phyloP scores from a whole-genome alignment of 805 yeast species.

The Saccharomycopsis javanensis region DNA sequence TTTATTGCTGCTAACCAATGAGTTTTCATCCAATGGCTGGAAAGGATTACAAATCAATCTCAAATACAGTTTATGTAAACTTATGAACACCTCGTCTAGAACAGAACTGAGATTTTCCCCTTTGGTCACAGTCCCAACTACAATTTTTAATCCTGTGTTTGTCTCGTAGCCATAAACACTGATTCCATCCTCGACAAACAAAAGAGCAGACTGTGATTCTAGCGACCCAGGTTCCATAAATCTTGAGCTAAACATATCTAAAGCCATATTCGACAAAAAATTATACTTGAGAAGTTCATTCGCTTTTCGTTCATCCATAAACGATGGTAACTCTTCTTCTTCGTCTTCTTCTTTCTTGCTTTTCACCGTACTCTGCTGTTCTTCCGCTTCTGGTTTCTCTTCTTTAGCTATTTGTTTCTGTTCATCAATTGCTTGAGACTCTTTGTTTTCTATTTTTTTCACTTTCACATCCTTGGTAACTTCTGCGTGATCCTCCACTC shows the following conservation, averaged over 20 bases:
- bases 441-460: too few species aligned
- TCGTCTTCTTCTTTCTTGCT: slow-evolving; percentile 17
- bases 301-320: slow-evolving; percentile 26
- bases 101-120: slow-evolving; percentile 22
- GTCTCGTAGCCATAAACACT: slow-evolving; percentile 62
- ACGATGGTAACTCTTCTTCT: slow-evolving; percentile 14
- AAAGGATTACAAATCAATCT: slow-evolving; percentile 57
- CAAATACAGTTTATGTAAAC: slow-evolving; percentile 46
- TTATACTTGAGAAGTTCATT: slow-evolving; percentile 50
- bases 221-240: slow-evolving; percentile 32
- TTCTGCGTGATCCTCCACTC: slow-evolving; percentile 23
- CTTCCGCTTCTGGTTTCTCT: slow-evolving; percentile 8
- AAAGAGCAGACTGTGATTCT: slow-evolving; percentile 31
- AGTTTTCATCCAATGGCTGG: slow-evolving; percentile 28
- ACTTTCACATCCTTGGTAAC: too few species aligned
- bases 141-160: slow-evolving; percentile 56
- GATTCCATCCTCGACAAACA: slow-evolving; percentile 59
- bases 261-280: slow-evolving; percentile 66
- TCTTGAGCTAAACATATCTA: slow-evolving; percentile 55
- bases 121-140: slow-evolving; percentile 41
- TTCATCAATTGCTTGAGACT: too few species aligned
- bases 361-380: slow-evolving; percentile 3
- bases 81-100: slow-evolving; percentile 27
- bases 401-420: too few species aligned
- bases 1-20: slow-evolving; percentile 18